phyloP scores from a whole-genome alignment of 192 early-diverging fungal species.

The Coemansia sp. region DNA sequence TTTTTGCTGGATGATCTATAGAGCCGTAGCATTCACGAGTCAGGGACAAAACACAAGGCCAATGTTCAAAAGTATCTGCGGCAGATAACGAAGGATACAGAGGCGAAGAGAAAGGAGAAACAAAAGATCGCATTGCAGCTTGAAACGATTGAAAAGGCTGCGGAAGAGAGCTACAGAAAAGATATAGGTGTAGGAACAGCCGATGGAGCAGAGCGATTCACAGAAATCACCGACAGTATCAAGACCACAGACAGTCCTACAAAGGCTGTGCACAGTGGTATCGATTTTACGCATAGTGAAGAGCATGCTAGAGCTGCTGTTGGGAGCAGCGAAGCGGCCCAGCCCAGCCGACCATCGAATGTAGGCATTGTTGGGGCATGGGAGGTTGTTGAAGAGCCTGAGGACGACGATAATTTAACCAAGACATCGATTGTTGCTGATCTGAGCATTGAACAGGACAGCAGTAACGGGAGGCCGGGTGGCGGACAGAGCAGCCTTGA shows the following conservation, averaged over 20 bases:
- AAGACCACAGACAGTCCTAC: neutral
- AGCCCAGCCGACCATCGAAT: constrained; percentile 20
- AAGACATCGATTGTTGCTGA: neutral
- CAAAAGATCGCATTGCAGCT: constrained; percentile 62
- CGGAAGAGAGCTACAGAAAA: constrained; percentile 23
- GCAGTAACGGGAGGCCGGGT: neutral
- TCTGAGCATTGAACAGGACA: neutral
- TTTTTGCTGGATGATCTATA: constrained; percentile 10
- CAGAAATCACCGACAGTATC: neutral
- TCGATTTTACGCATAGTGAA: neutral
- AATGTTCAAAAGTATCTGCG: constrained; percentile 75
- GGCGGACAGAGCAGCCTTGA: neutral
- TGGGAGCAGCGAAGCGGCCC: neutral
- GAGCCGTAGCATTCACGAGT: constrained; percentile 71
- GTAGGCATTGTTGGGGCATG: constrained; percentile 41
- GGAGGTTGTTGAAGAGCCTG: constrained; percentile 43
- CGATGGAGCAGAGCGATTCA: neutral
- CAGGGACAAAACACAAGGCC: constrained; percentile 79
- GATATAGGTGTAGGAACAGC: too few relatives aligned
- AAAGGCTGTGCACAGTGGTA: neutral
- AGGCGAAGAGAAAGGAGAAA: constrained; percentile 56
- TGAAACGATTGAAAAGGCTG: constrained; percentile 66
- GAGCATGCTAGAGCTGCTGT: neutral
- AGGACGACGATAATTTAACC: too few relatives aligned
- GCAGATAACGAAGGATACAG: constrained; percentile 59